These are phyloP conservation scores for Epichloe bromicola DNA, from an alignment of 2,329 filamentous ascomycete species.

Conservation along the genomic window DNA sequence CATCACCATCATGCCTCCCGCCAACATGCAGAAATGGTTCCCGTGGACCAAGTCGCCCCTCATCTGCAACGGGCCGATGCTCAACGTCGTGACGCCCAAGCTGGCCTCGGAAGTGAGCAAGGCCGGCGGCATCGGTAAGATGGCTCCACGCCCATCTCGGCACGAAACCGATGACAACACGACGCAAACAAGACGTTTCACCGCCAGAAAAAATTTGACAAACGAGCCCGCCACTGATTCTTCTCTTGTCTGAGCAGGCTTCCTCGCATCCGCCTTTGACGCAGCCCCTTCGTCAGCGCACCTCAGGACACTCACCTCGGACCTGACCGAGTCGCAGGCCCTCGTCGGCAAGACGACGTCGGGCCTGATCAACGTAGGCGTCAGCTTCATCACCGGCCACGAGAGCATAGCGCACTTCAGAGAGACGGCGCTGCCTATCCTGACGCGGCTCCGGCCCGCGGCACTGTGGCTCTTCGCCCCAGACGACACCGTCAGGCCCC, in stretches of 20 bases:
- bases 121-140: slow-evolving; percentile 24
- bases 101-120: slow-evolving; percentile 25
- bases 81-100: slow-evolving; percentile 18
- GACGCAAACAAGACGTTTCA: too few relatives aligned
- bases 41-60: slow-evolving; percentile 18
- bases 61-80: slow-evolving; percentile 26
- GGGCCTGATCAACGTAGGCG: slow-evolving; percentile 41
- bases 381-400: slow-evolving; percentile 42
- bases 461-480: slow-evolving; percentile 59
- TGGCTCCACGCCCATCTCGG: too few relatives aligned
- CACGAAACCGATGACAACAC: background rate
- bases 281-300: slow-evolving; percentile 17
- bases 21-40: slow-evolving; percentile 16
- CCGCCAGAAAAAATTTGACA: too few relatives aligned
- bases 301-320: slow-evolving; percentile 18
- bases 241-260: slow-evolving; percentile 11
- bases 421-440: slow-evolving; percentile 33
- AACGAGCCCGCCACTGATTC: background rate
- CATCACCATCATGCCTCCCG: slow-evolving; percentile 12
- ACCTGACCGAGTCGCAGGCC: slow-evolving; percentile 17
- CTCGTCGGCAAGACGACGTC: slow-evolving; percentile 15
- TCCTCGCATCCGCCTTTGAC: slow-evolving; percentile 20
- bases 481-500: slow-evolving; percentile 25
- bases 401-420: slow-evolving; percentile 25
- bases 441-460: slow-evolving; percentile 39